Percentiles rank a stretch among this genome's conserved stretches.
These are phyloP conservation scores for Fomes fomentarius DNA, from an alignment of 1,284 basidiomycete species.

Conservation along the genomic window DNA sequence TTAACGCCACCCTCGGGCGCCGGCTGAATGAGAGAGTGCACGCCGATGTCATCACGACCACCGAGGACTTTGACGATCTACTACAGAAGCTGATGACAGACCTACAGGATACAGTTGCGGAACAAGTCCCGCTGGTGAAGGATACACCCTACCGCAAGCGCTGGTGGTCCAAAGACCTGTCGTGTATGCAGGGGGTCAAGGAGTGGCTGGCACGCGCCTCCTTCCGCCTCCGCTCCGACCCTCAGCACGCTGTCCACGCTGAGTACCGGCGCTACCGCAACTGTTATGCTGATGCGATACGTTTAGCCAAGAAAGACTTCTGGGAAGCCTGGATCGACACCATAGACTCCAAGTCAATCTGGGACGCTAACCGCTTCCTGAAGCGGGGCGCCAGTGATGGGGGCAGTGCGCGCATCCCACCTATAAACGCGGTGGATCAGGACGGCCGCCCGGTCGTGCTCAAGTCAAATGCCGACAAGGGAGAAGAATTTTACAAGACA, in stretches of 20 bases:
- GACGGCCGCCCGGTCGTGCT: neutral
- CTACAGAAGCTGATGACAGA: constrained; percentile 18
- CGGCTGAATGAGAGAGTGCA: neutral
- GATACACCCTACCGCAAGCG: constrained; percentile 30
- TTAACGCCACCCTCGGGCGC: constrained; percentile 17
- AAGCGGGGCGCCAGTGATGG: constrained; percentile 33
- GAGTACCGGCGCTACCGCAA: constrained; percentile 25
- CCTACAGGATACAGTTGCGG: constrained; percentile 23
- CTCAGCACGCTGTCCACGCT: constrained; percentile 29
- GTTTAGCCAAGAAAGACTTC: constrained; percentile 34
- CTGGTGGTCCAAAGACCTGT: constrained; percentile 34
- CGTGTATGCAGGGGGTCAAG: constrained; percentile 5
- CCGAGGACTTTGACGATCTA: constrained; percentile 10
- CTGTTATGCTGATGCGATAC: constrained; percentile 35
- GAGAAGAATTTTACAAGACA: constrained; percentile 25
- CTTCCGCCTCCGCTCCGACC: constrained; percentile 37
- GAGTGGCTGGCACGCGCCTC: constrained; percentile 33
- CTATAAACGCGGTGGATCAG: neutral
- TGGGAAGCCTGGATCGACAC: constrained; percentile 40
- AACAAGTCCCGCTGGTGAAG: neutral
- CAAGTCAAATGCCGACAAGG: constrained; percentile 33
- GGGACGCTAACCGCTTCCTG: constrained; percentile 37
- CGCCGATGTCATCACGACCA: neutral
- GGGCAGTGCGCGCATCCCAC: constrained; percentile 29
- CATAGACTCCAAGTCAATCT: constrained; percentile 30